Percentiles rank a stretch among this genome's conserved stretches.
Conservation (phyloP, 2,329 filamentous ascomycete genomes). For the Fusarium avenaceum region DNA sequence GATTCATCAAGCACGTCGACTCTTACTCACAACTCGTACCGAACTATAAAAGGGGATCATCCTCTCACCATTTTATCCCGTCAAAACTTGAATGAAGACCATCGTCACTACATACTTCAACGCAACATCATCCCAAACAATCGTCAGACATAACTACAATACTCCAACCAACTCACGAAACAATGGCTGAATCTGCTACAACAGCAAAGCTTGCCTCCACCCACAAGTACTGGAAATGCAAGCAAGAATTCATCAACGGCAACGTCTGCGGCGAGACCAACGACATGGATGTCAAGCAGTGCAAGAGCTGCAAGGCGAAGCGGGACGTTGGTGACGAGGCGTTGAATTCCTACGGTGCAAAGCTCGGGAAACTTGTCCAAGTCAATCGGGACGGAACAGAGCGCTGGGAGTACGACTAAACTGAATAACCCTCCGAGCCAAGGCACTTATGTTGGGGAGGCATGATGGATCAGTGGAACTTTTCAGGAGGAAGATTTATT, state of each 20-base stretch:
- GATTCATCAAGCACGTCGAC: no score
- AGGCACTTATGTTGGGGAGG: neutral
- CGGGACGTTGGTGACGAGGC: slow-evolving; percentile 13
- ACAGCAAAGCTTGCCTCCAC: neutral
- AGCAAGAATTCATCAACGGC: neutral
- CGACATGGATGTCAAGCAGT: slow-evolving; percentile 5
- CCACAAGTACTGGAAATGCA: slow-evolving; percentile 14
- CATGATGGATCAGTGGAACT: neutral
- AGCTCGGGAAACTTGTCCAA: slow-evolving; percentile 7
- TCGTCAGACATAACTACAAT: neutral
- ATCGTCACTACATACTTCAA: neutral
- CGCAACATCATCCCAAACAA: neutral
- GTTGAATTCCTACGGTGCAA: neutral
- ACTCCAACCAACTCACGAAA: neutral
- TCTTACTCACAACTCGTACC: no score
- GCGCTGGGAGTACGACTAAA: slow-evolving; percentile 7
- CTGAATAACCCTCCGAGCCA: neutral
- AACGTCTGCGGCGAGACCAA: slow-evolving; percentile 5
- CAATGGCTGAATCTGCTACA: neutral
- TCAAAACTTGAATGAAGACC: neutral
- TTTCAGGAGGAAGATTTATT: neutral
- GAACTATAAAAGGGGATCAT: no score
- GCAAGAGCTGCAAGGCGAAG: neutral
- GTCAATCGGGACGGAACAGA: slow-evolving; percentile 13
- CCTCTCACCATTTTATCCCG: no score